Base-by-base conservation (phyloP, 768 basidiomycete genomes). In the Chlorophyllum brunneum region DNA sequence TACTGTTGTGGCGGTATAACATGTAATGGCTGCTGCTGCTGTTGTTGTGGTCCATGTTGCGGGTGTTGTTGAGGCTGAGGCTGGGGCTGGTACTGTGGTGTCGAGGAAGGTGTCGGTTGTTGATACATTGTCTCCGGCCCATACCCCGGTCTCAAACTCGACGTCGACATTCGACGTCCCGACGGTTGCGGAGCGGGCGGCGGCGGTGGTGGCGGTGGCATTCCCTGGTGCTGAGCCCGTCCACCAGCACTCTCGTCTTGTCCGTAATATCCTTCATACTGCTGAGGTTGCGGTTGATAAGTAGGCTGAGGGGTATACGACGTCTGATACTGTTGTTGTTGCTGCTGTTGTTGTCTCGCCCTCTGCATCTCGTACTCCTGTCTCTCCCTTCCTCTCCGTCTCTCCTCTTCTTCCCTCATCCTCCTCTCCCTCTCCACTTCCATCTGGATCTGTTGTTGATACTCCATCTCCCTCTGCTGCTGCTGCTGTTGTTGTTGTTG, bases 341-440 rank as follows among this genome's bases (percentile, higher is more conserved):
- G 58, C 10, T 54, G 44, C 24, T 56, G 54, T n/a, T 59, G 55
- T 15, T 55, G 56, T 30, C 36, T 27, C 44, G 49, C 36, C 44
- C 56, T 53, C 18, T 56, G 43, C 36, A 50, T 58, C 51, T 63
- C 59, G 43, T 39, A 55, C 44, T 61, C 61, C 52, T 63, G 55
- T 40, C 60, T 59, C 42, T 62, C 61, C 30, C 59, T n/a, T 43
- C 61, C 55, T 56, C 58, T 43, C 16, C 47, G 60, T 55, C 36
- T 55, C 54, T 29, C 38, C 54, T 43, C 53, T 59, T 59, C 58
- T 54, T 64, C 66, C 43, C 61, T 53, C 2, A 48, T 55, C 46
- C 69, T 63, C n/a, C 55, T 59, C 24, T 66, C 62, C 29, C 67
- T 56, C 38, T 60, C 57, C 39, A 56, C 55, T 54, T 63, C 59